These are phyloP conservation scores for Pleurotus platypus DNA, from an alignment of 768 basidiomycete genomes.

Conservation along the genomic window DNA sequence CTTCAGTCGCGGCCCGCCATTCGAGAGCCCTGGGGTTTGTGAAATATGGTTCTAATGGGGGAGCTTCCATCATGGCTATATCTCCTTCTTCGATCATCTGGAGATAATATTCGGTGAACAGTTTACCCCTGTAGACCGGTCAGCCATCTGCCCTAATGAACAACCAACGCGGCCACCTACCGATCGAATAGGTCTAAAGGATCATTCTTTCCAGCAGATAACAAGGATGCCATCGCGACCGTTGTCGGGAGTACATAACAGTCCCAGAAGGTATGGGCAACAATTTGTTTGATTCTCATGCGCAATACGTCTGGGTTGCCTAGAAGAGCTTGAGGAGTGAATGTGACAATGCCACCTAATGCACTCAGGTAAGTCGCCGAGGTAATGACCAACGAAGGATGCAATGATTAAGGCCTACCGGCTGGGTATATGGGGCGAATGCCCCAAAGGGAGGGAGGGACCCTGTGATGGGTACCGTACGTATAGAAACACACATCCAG, in stretches of 20 bases:
- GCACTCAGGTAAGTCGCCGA: not conserved
- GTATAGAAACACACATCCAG: constrained; percentile 57
- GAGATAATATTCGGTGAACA: constrained; percentile 38
- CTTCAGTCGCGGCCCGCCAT: constrained; percentile 35
- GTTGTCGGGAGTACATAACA: constrained; percentile 65
- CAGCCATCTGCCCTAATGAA: not conserved
- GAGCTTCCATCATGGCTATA: constrained; percentile 50
- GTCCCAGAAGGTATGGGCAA: constrained; percentile 63
- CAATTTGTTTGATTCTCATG: constrained; percentile 45
- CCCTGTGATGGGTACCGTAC: constrained; percentile 60
- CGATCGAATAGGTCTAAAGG: constrained; percentile 36
- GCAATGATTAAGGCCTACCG: constrained; percentile 37
- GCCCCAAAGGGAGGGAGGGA: constrained; percentile 55
- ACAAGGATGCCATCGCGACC: constrained; percentile 50
- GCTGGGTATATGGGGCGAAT: constrained; percentile 64
- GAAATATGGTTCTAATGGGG: constrained; percentile 30
- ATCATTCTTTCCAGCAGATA: constrained; percentile 33
- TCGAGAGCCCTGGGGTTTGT: constrained; percentile 15
- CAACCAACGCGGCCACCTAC: constrained; percentile 23
- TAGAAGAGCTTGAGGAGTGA: constrained; percentile 58
- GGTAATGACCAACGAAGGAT: not conserved
- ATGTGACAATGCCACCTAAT: constrained; percentile 70
- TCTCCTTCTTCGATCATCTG: constrained; percentile 52
- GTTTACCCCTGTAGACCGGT: constrained; percentile 29
- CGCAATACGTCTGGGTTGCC: constrained; percentile 47